Percentiles rank a stretch among this genome's conserved stretches.
These are phyloP conservation scores for Populus alba DNA, from an alignment of 345 rosid species.

Conservation along the genomic window DNA sequence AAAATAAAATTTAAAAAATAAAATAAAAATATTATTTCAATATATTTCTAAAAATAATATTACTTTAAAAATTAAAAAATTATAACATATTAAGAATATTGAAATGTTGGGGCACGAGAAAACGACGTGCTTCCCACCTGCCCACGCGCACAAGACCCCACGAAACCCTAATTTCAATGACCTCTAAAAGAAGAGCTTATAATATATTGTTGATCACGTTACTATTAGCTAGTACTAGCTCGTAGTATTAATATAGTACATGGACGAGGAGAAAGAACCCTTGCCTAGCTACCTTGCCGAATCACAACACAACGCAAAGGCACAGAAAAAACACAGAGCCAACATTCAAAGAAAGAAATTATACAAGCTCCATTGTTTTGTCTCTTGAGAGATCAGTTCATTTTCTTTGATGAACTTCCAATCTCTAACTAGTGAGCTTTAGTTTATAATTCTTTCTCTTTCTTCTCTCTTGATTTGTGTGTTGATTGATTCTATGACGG, in stretches of 20 bases:
- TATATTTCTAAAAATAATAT: no score
- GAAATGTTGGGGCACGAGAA: slow-evolving; percentile 38
- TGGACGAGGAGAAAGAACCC: background rate
- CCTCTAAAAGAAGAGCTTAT: slow-evolving; percentile 33
- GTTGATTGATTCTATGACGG: slow-evolving; percentile 22
- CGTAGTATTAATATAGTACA: background rate
- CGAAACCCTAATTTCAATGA: slow-evolving; percentile 52
- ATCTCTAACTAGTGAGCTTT: background rate
- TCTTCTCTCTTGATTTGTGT: background rate
- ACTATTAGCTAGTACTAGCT: background rate
- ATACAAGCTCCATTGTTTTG: background rate
- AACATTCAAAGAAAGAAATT: background rate
- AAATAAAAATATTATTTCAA: no score
- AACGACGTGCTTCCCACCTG: slow-evolving; percentile 54
- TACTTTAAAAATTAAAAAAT: no score
- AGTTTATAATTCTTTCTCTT: slow-evolving; percentile 13
- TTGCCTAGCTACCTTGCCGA: background rate
- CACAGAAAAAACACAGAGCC: background rate
- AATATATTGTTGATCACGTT: background rate
- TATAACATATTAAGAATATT: background rate
- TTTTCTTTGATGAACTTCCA: background rate
- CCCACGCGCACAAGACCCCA: slow-evolving; percentile 56
- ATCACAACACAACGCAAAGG: background rate
- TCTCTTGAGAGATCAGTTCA: background rate
- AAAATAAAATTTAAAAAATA: no score